Evolutionary conservation across 192 early-diverging fungal species (phyloP), one percentile per base, ranked within the genome.

Genomic region (Backusella macrospora): DNA sequence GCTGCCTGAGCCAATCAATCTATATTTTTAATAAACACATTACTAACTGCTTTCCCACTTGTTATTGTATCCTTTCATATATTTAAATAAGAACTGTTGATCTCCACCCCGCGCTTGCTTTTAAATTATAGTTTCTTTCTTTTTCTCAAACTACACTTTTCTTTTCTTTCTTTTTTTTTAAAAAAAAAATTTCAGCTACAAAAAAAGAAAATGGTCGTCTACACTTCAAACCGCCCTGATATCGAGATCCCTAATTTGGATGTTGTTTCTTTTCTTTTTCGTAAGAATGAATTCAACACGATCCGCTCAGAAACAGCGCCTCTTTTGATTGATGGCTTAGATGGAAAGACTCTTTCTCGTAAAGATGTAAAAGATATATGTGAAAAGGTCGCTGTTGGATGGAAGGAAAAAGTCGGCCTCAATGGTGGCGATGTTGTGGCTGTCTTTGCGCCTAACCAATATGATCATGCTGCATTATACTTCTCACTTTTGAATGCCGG

Each of bases 381-480:
- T 34, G 77, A 82, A 65, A 64, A 73, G 5, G 83, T 91, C 16
- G 82, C 85, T 37, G 76, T 68, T 73, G 90, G 87, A 62, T 82
- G 87, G 72, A 70, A 65, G 74, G 78, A 81, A 64, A 83, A 49
- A 6, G 68, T 89, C 12, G 84, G 84, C 6, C 82, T 96, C 65
- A 82, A 86, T 47, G 86, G 83, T 39, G 90, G 91, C 39, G 90
- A 94, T 64, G 86, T 91, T 6, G 76, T 95, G 26, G 90, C 86
- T 21, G 74, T 93, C 14, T 85, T 90, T 47, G 77, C 91, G 6
- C 93, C 90, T 38, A 96, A 95, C 80, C 81, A 86, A 45, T 88
- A 89, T 78, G 89, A 92, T 40, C 74, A 89, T 23, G 89, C 88
- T 7, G 75, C 89, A 8, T 80, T 92, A 39, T 90, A 90, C 47